phyloP scores from a whole-genome alignment of 441 rosid genomes.

The Syzygium syzygioides region DNA sequence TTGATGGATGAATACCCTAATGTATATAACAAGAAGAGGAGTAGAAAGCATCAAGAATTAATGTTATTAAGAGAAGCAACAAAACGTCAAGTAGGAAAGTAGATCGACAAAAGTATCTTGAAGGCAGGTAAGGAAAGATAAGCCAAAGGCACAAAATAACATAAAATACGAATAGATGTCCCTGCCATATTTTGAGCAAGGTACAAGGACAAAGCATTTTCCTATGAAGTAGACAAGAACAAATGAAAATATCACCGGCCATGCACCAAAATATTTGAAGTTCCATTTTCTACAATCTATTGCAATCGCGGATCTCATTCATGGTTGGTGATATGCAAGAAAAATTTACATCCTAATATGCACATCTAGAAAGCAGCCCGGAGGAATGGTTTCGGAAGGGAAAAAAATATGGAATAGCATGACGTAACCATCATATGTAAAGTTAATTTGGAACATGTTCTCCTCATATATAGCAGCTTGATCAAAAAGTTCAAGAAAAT shows the following conservation, averaged over 20 bases:
- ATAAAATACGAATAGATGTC: not conserved
- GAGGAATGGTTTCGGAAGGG: not conserved
- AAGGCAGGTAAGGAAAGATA: not conserved
- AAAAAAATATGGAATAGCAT: not conserved
- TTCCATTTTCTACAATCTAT: not conserved
- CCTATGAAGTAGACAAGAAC: not conserved
- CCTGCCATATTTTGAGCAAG: not conserved
- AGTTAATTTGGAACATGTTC: not conserved
- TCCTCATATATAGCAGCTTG: not conserved
- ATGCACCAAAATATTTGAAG: not conserved
- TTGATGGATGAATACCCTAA: slow-evolving; percentile 89
- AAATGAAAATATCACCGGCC: not conserved
- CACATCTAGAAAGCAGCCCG: not conserved
- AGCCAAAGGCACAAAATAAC: not conserved
- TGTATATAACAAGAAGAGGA: not conserved
- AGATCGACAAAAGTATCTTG: not conserved
- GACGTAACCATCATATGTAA: not conserved
- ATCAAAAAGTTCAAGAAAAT: not conserved
- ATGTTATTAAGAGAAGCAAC: not conserved
- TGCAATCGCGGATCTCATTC: not conserved
- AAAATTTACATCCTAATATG: not conserved
- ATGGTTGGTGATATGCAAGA: not conserved
- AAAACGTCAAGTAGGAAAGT: not conserved
- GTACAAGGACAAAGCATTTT: not conserved
- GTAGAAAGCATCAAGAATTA: not conserved